Evolutionary conservation across 345 rosid genomes (phyloP), one percentile per base, ranked within the genome.

Genomic region (Aethionema arabicum): DNA sequence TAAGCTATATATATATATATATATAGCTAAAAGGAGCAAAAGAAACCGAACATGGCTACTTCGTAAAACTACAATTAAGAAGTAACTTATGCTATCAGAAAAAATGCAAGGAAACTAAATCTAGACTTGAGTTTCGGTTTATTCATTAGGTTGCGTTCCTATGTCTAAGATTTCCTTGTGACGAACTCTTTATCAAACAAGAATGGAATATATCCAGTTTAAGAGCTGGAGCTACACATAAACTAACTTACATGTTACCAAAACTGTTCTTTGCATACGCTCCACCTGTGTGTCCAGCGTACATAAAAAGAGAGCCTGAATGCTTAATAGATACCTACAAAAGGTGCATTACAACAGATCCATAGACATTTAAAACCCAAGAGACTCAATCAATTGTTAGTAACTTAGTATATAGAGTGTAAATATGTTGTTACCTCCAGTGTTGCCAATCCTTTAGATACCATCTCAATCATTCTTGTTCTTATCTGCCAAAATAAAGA

Each of bases 221-320:
- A 9, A 61, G 32, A 59, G 32, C 32, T 32, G 38, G 43, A 59
- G 55, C 32, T 12, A 29, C 31, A 14, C 52, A 10, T 7, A 70
- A 35, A 30, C 61, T 27, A 72, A 35, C 91, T 46, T 87, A 92
- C 99, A 90, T 78, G 65, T 92, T 92, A 39, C 97, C 99, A 68
- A 80, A 92, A 80, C 99, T 92, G 75, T 92, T 92, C 80, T 92
- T 92, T 72, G 99, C 99, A 90, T 90, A 92, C 50, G 99, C 97
- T 72, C 99, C 99, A 56, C 97, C 97, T 44, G 69, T 76, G 50
- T 78, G 72, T 38, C 99, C 97, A 4, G 97, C 97, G 42, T 90
- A 92, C 99, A 92, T 92, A 74, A 92, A 92, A 56, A 92, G 97
- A 39, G 99, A 92, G 50, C 99, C 99, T 45, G 99, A 92, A 58